phyloP scores from a whole-genome alignment of 305 asterid species.

The Andrographis paniculata region DNA sequence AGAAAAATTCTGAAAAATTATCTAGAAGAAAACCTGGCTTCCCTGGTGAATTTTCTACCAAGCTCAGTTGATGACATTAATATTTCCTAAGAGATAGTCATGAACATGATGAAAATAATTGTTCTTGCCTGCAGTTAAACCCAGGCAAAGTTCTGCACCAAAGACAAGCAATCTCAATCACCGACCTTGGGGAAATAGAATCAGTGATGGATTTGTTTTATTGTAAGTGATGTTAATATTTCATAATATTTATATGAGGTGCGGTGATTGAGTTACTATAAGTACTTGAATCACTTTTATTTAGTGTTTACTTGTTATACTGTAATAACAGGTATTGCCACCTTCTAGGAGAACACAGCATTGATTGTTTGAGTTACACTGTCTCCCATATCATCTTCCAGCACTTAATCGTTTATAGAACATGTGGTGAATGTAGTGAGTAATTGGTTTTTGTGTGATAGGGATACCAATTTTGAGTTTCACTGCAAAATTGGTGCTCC shows the following conservation, averaged over 20 bases:
- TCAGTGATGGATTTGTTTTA: slow-evolving; percentile 46
- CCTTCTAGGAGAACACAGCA: no score
- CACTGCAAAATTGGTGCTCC: not conserved
- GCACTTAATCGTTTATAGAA: no score
- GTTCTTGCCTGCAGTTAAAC: slow-evolving; percentile 50
- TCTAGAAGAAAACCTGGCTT: slow-evolving; percentile 46
- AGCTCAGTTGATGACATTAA: slow-evolving; percentile 14
- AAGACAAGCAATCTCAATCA: slow-evolving; percentile 33
- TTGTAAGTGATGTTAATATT: slow-evolving; percentile 32
- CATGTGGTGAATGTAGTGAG: no score
- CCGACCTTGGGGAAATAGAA: slow-evolving; percentile 42
- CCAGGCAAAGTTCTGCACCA: slow-evolving; percentile 44
- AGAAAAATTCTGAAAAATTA: slow-evolving; percentile 40
- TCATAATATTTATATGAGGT: not conserved
- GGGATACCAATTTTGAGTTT: not conserved
- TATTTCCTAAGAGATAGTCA: slow-evolving; percentile 2
- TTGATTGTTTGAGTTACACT: no score
- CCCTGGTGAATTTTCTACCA: slow-evolving; percentile 47
- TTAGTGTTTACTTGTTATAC: no score
- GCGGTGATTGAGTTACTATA: no score
- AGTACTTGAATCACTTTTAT: no score
- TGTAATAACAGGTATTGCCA: no score
- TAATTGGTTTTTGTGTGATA: no score
- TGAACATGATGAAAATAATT: slow-evolving; percentile 1
- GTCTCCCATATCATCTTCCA: no score